Conservation (phyloP, 495 filamentous ascomycete genomes). For the Cryomyces minteri region DNA sequence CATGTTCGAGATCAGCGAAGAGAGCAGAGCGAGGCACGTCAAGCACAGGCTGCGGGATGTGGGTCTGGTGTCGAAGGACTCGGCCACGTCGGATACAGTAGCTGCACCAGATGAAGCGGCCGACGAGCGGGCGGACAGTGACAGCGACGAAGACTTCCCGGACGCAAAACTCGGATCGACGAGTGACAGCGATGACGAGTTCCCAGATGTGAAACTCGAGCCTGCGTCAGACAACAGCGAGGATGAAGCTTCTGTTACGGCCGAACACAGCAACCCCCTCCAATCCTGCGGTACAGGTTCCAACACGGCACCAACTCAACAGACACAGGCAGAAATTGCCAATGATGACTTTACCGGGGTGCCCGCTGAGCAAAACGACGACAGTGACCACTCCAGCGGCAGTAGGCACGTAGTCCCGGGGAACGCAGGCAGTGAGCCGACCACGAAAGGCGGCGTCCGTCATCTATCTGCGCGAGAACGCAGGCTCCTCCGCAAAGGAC, state of each 20-base stretch:
- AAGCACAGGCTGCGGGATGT: slow-evolving; percentile 46
- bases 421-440: no score
- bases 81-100: not conserved
- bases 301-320: not conserved
- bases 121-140: slow-evolving; percentile 1
- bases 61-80: not conserved
- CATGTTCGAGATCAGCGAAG: slow-evolving; percentile 75
- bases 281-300: not conserved
- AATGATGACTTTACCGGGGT: not conserved
- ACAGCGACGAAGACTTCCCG: slow-evolving; percentile 21
- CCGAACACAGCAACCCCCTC: not conserved
- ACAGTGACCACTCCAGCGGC: slow-evolving; percentile 8
- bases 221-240: slow-evolving; percentile 3
- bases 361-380: slow-evolving; percentile 2
- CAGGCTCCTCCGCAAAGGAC: slow-evolving; percentile 29
- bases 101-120: not conserved
- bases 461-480: slow-evolving; percentile 34
- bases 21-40: slow-evolving; percentile 63
- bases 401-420: no score
- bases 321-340: not conserved
- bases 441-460: slow-evolving; percentile 7
- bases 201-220: slow-evolving; percentile 18
- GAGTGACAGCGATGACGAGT: slow-evolving; percentile 11
- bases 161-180: slow-evolving; percentile 18
- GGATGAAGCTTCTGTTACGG: slow-evolving; percentile 1